Conservation (phyloP, 495 filamentous ascomycete genomes). For the Saxophila tyrrhenica region DNA sequence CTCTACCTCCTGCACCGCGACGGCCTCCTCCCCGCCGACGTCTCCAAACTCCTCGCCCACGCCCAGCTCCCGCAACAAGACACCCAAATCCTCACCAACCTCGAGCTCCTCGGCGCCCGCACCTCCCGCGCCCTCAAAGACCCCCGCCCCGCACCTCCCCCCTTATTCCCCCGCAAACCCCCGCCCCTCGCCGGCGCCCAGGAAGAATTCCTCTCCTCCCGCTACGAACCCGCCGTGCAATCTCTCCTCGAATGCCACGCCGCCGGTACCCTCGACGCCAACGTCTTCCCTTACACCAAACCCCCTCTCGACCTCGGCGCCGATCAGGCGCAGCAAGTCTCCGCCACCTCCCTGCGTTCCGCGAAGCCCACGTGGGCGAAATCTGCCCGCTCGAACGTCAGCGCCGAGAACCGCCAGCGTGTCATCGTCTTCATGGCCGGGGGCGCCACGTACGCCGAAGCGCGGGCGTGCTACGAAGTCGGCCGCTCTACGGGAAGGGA, state of each 20-base stretch:
- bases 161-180: conserved; percentile 54
- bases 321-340: conserved; percentile 36
- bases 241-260: conserved; percentile 56
- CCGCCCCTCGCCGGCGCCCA: conserved; percentile 33
- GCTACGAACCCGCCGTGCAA: conserved; percentile 42
- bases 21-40: conserved; percentile 77
- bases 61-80: conserved; percentile 65
- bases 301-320: conserved; percentile 55
- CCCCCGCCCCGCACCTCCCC: conserved; percentile 46
- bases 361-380: conserved; percentile 94
- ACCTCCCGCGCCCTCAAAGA: conserved; percentile 68
- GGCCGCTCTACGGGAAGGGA: conserved; percentile 60
- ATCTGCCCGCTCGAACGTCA: conserved; percentile 47
- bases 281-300: conserved; percentile 68
- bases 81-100: conserved; percentile 58
- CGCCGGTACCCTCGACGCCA: conserved; percentile 42
- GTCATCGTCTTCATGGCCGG: conserved; percentile 94
- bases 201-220: conserved; percentile 49
- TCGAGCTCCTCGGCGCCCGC: conserved; percentile 71
- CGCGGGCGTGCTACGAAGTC: conserved; percentile 80
- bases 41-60: conserved; percentile 74
- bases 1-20: conserved; percentile 80
- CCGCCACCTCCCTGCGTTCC: conserved; percentile 68
- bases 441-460: conserved; percentile 84
- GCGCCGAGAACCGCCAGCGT: conserved; percentile 73